These are phyloP conservation scores for Silene coronaria DNA, from an alignment of 179 eudicot species.

Conservation along the genomic window DNA sequence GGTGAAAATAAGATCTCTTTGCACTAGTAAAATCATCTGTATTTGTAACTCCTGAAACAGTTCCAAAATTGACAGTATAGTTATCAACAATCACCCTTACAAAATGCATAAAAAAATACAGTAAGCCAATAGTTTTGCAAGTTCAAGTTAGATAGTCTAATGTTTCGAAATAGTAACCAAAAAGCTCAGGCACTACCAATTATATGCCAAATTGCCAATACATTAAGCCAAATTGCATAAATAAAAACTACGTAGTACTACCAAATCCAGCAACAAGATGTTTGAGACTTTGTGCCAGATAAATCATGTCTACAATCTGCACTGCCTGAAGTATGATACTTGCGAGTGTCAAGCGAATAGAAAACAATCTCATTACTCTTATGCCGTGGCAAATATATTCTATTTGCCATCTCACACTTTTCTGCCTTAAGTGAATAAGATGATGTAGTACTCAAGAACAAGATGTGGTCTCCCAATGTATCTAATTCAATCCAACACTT, in stretches of 20 bases:
- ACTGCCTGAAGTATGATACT: slow-evolving; percentile 1
- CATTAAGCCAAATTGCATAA: too few relatives aligned
- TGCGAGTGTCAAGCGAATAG: slow-evolving; percentile 14
- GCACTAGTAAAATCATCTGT: slow-evolving; percentile 23
- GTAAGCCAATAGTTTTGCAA: too few relatives aligned
- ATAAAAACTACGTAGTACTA: too few relatives aligned
- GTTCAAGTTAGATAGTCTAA: too few relatives aligned
- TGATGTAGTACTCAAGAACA: slow-evolving; percentile 9
- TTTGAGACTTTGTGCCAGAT: background rate
- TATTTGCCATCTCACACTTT: background rate
- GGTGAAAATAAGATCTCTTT: slow-evolving; percentile 9
- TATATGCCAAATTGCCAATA: too few relatives aligned
- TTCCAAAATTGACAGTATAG: slow-evolving; percentile 7
- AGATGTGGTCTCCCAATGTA: background rate
- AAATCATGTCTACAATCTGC: background rate
- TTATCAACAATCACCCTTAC: too few relatives aligned
- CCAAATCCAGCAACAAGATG: slow-evolving; percentile 9
- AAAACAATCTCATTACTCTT: slow-evolving; percentile 12
- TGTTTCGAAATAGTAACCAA: too few relatives aligned
- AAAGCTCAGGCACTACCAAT: too few relatives aligned
- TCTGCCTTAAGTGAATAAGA: background rate
- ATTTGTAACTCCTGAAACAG: slow-evolving; percentile 20
- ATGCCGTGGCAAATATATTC: slow-evolving; percentile 15
- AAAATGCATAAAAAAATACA: too few relatives aligned
- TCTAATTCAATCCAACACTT: background rate